Percentiles rank a stretch among this genome's conserved stretches.
These are phyloP conservation scores for Flammula alnicola DNA, from an alignment of 1,284 basidiomycete species.

Conservation along the genomic window DNA sequence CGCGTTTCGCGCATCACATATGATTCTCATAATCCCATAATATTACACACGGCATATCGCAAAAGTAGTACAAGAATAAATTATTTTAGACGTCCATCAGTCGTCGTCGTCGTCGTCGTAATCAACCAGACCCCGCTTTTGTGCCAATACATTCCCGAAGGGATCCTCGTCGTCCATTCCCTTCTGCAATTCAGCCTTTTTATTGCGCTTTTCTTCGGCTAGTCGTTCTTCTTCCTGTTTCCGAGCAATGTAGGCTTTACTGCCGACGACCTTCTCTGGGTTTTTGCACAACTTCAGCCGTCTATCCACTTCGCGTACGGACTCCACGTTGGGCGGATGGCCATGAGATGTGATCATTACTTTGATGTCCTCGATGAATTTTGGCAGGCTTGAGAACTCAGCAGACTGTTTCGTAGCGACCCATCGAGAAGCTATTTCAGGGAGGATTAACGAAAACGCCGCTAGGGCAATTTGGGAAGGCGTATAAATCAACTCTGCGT, in stretches of 20 bases:
- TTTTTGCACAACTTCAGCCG: conserved; percentile 88
- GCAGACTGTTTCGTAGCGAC: conserved; percentile 51
- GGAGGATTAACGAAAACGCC: conserved; percentile 70
- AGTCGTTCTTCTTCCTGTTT: conserved; percentile 67
- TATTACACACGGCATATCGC: too few species aligned
- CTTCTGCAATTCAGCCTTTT: conserved; percentile 63
- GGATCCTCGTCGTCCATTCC: conserved; percentile 63
- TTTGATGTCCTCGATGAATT: conserved; percentile 58
- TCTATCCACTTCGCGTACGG: conserved; percentile 86
- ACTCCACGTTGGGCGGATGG: conserved; percentile 75
- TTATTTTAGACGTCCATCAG: conserved; percentile 24
- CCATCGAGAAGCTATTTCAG: conserved; percentile 70
- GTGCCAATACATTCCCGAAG: conserved; percentile 60
- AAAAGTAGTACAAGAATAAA: conserved; percentile 2
- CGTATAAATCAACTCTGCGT: conserved; percentile 90
- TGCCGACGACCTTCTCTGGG: conserved; percentile 90
- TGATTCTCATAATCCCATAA: too few species aligned
- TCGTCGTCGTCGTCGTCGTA: conserved; percentile 62
- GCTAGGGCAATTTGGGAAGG: conserved; percentile 96
- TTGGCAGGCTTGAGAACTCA: conserved; percentile 19
- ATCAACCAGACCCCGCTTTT: conserved; percentile 49
- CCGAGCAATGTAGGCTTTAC: conserved; percentile 73
- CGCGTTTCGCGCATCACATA: too few species aligned
- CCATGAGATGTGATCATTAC: conserved; percentile 61
- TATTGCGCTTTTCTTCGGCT: conserved; percentile 66